These are phyloP conservation scores for Thelonectria discophora DNA, from an alignment of 2,329 filamentous ascomycete species.

Conservation along the genomic window DNA sequence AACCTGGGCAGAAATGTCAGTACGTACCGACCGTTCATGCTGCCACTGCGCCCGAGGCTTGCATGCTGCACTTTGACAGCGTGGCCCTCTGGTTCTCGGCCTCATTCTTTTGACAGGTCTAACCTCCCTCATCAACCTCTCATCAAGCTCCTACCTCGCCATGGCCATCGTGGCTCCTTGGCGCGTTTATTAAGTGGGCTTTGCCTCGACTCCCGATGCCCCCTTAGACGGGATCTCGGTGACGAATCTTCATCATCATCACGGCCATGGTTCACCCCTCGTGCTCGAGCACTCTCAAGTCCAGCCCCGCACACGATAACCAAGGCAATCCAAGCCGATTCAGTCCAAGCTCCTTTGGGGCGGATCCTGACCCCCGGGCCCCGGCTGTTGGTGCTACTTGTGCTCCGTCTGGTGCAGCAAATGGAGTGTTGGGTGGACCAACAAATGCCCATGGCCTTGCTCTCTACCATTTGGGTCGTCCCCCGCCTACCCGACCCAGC, in stretches of 20 bases:
- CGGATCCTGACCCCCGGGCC: slow-evolving; percentile 39
- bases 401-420: slow-evolving; percentile 13
- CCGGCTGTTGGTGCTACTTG: slow-evolving; percentile 35
- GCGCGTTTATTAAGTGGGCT: slow-evolving; percentile 22
- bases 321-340: slow-evolving; percentile 30
- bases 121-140: background rate
- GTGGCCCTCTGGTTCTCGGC: no score
- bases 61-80: no score
- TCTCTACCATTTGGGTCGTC: slow-evolving; percentile 1
- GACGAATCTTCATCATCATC: background rate
- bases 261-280: slow-evolving; percentile 3
- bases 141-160: background rate
- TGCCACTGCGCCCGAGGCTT: no score
- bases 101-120: background rate
- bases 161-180: slow-evolving; percentile 6
- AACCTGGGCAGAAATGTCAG: no score
- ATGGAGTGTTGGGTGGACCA: slow-evolving; percentile 26
- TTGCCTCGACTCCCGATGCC: slow-evolving; percentile 3
- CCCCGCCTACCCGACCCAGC: slow-evolving; percentile 28
- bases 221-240: background rate
- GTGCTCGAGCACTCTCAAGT: slow-evolving; percentile 10
- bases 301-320: slow-evolving; percentile 19
- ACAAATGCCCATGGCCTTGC: slow-evolving; percentile 23
- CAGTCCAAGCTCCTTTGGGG: slow-evolving; percentile 37
- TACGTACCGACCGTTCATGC: no score